These are phyloP conservation scores for Cyclaneusma minus DNA, from an alignment of 2,329 filamentous ascomycete species.

Conservation along the genomic window DNA sequence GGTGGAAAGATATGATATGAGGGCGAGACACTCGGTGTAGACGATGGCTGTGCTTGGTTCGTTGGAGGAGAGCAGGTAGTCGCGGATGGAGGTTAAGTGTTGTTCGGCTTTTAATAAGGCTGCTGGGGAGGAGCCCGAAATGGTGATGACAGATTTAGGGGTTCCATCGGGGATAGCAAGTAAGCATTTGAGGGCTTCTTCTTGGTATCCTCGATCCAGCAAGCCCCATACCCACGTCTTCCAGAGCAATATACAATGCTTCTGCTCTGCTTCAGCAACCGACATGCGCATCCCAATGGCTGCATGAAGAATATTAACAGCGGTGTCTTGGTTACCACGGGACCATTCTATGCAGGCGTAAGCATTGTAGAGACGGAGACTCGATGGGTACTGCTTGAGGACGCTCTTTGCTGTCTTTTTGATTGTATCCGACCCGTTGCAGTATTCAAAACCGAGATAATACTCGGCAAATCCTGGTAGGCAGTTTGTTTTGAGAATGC, in stretches of 20 bases:
- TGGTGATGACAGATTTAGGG: constrained; percentile 15
- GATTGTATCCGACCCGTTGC: constrained; percentile 34
- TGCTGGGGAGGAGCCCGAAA: constrained; percentile 4
- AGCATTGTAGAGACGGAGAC: constrained; percentile 57
- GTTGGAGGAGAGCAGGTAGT: constrained; percentile 37
- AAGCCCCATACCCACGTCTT: constrained; percentile 14
- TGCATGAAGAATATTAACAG: constrained; percentile 49
- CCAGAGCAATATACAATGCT: constrained; percentile 18
- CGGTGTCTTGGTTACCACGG: constrained; percentile 38
- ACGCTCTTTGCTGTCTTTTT: constrained; percentile 60
- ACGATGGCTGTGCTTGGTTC: constrained; percentile 32
- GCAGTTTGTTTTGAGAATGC: constrained; percentile 24
- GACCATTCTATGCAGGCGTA: constrained; percentile 60
- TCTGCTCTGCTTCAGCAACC: constrained; percentile 19
- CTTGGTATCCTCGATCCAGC: constrained; percentile 9
- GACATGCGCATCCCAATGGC: constrained; percentile 43
- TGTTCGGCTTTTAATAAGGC: constrained; percentile 36
- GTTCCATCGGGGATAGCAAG: constrained; percentile 21
- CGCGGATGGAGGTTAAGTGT: constrained; percentile 34
- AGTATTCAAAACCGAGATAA: constrained; percentile 49
- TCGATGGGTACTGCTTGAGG: constrained; percentile 51
- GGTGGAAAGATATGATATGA: constrained; percentile 48
- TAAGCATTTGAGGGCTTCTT: constrained; percentile 22
- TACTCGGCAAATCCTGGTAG: constrained; percentile 42
- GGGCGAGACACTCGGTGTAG: constrained; percentile 43